Conservation (phyloP, 2,329 filamentous ascomycete genomes). For the Xylogone sp. region DNA sequence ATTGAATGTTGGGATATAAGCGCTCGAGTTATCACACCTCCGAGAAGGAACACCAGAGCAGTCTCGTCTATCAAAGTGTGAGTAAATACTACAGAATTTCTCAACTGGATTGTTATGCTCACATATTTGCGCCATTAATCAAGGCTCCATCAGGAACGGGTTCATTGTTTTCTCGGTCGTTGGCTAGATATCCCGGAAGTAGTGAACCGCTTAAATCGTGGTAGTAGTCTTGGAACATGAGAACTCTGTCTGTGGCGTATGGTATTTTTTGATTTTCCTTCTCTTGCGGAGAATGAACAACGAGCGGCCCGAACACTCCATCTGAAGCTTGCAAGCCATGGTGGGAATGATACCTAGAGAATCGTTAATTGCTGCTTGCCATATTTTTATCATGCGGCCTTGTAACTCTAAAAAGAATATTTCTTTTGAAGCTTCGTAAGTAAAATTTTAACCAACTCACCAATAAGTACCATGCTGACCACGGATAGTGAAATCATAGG, state of each 20-base stretch:
- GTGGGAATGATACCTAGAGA: conserved; percentile 45
- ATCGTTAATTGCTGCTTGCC: conserved; percentile 62
- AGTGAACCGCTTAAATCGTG: conserved; percentile 45
- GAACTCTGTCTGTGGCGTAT: conserved; percentile 49
- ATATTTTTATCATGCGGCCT: conserved; percentile 63
- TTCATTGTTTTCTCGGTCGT: conserved; percentile 32
- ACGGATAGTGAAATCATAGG: conserved; percentile 3
- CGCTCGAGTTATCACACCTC: conserved; percentile 35
- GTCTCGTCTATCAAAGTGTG: conserved; percentile 15
- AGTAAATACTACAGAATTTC: conserved; percentile 8
- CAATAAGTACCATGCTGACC: conserved; percentile 6
- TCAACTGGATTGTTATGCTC: not conserved
- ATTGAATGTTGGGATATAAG: conserved; percentile 33
- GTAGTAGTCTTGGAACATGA: conserved; percentile 68
- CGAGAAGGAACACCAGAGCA: conserved; percentile 29
- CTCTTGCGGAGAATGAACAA: conserved; percentile 54
- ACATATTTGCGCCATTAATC: conserved; percentile 33
- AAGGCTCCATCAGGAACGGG: conserved; percentile 36
- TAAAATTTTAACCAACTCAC: no score
- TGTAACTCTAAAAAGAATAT: no score
- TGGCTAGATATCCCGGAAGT: conserved; percentile 28
- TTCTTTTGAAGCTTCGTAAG: no score
- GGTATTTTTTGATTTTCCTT: conserved; percentile 46
- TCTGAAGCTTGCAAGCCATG: conserved; percentile 63
- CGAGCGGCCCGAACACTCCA: conserved; percentile 59